Base-by-base conservation (phyloP, 305 asterid species). In the Fraxinus sp. region DNA sequence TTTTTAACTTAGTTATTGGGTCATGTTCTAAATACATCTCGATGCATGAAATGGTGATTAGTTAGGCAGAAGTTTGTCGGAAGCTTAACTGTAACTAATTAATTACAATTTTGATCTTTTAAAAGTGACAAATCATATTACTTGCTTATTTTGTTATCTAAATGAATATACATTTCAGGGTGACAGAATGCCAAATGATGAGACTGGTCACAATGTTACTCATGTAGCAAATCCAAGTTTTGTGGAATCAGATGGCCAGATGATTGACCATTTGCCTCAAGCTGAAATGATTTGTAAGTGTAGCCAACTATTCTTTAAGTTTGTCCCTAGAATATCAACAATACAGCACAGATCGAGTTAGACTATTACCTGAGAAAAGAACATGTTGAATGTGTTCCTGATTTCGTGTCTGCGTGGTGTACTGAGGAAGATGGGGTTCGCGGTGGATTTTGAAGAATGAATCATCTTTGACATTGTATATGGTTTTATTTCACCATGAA, bases 221-320 rank as follows among this genome's bases (percentile, higher is more conserved):
- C 93, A 89, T 76, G 85, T 79, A 75, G 87, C 86, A 68, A 79
- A 36, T 74, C 85, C 90, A 70, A 85, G 85, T 75, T 24, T 85
- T 37, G 89, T 87, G 84, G 93, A 88, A 84, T 84, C 90, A 64
- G 80, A 81, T 77, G 75, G 82, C 77, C 92, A 85, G 79, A 57
- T 89, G 85, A 80, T 73, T 68, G 90, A 89, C 84, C 89, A 88
- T 83, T 83, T 92, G 87, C 93, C 95, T 79, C 90, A 86, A 85
- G 88, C 93, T 68, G 94, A 90, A 84, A 83, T 74, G 73, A 86
- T 95, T 72, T 89, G 99, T 94, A 87, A 92, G 98, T 92, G 73
- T 75, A 41, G 24, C 64, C 41, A 13, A 46, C 79, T 80, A 3
- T 77, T 77, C 43, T 84, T 75, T 41, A 79, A 83, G 75, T 82